phyloP scores from a whole-genome alignment of 2,329 filamentous ascomycete species.

The Neofusicoccum sp. region DNA sequence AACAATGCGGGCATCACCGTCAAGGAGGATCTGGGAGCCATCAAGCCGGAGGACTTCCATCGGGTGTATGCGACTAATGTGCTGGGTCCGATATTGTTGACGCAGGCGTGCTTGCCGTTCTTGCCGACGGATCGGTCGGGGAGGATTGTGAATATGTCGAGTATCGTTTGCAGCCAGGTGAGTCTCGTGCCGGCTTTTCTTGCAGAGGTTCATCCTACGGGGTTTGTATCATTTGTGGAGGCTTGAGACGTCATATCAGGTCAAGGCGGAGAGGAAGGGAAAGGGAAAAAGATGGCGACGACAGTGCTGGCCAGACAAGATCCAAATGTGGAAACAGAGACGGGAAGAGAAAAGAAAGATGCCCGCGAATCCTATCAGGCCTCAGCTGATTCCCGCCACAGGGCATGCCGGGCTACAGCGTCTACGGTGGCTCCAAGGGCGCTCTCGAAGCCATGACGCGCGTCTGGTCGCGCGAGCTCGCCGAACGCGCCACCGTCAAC shows the following conservation, averaged over 20 bases:
- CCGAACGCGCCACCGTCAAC: constrained; percentile 18
- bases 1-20: constrained; percentile 13
- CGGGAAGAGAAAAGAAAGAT: too few relatives aligned
- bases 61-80: constrained; percentile 16
- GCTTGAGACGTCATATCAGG: too few relatives aligned
- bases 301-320: too few relatives aligned
- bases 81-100: constrained; percentile 16
- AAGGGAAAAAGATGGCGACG: too few relatives aligned
- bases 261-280: too few relatives aligned
- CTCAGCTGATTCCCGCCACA: not conserved
- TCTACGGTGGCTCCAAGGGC: constrained; percentile 19
- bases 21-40: not conserved
- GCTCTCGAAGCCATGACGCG: constrained; percentile 19
- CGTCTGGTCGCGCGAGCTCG: constrained; percentile 16
- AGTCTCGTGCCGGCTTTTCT: not conserved
- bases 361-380: too few relatives aligned
- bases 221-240: too few relatives aligned
- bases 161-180: constrained; percentile 5
- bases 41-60: constrained; percentile 1
- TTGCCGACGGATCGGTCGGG: constrained; percentile 13
- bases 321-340: too few relatives aligned
- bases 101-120: constrained; percentile 4
- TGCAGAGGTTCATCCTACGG: too few relatives aligned
- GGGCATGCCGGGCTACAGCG: not conserved
- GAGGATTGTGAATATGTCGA: constrained; percentile 12